Evolutionary conservation across 148 eudicot species (phyloP), one percentile per base, ranked within the genome.

Genomic region (Spergularia marina): DNA sequence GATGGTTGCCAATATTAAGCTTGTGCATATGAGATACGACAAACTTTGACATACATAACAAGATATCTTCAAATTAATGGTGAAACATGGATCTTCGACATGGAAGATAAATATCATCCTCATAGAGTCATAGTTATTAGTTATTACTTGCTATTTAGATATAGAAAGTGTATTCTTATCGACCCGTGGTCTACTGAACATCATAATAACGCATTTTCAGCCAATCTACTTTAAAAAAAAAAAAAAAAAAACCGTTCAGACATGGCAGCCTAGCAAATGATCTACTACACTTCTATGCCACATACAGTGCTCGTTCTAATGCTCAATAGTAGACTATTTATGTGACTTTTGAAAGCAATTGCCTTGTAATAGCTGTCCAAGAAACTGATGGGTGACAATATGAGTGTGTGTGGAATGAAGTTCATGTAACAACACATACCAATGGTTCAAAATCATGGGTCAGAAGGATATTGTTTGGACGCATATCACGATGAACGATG

Each of bases 401-500:
- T 53, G 11, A 52, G 34, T 23, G n/a, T 25, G 17, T 14, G 21
- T 21, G 44, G 47, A 9, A 49, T 58, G 7, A 44, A 47, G 7
- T 17, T 62, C n/a, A 39, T 54, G 54, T 23, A 68, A 70, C 18
- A 58, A 20, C 8, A 75, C 81, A 51, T 86, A 92, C 97, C 86
- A 92, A 84, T 72, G 94, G 89, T 80, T 90, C 97, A 89, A 85
- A 92, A 82, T 92, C 97, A 85, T 92, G 97, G 73, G 97, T 92
- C 41, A 92, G 80, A 62, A 92, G 92, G 73, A 92, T 87, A 79
- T 92, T 92, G 77, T 92, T 92, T 55, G 97, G 97, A 71, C 97
- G 83, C 97, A 92, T 83, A 73, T 92, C 97, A 41, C 95, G 97
- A 82, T 92, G 97, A 70, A 92, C 90, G 63, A 92, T 90, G 70